Conservation (phyloP, 768 basidiomycete species). For the Hortiboletus flavorubellus region DNA sequence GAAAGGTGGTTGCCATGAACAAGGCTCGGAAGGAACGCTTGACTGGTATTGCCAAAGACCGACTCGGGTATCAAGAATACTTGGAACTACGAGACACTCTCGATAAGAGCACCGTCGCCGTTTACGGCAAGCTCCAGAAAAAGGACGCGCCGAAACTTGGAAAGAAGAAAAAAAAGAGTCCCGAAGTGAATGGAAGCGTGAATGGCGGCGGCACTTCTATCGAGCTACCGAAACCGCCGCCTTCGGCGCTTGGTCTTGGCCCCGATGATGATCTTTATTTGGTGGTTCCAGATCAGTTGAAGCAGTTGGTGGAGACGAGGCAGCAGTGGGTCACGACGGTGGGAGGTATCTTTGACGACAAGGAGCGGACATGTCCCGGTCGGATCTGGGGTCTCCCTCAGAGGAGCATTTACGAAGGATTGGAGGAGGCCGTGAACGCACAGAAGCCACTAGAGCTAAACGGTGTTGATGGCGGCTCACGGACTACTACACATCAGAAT, state of each 20-base stretch:
- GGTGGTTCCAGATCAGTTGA: slow-evolving; percentile 63
- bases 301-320: slow-evolving; percentile 70
- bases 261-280: slow-evolving; percentile 65
- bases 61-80: slow-evolving; percentile 92
- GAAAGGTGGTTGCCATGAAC: slow-evolving; percentile 74
- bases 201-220: slow-evolving; percentile 30
- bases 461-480: slow-evolving; percentile 19
- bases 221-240: slow-evolving; percentile 54
- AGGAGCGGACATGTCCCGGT: slow-evolving; percentile 62
- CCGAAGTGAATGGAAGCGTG: slow-evolving; percentile 32
- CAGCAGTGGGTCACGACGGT: slow-evolving; percentile 76
- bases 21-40: slow-evolving; percentile 78
- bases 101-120: slow-evolving; percentile 75
- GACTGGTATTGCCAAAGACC: slow-evolving; percentile 72
- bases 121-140: slow-evolving; percentile 80
- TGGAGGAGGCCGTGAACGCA: slow-evolving; percentile 60
- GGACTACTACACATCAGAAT: slow-evolving; percentile 37
- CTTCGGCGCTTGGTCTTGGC: slow-evolving; percentile 66
- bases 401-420: slow-evolving; percentile 70
- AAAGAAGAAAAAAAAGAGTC: slow-evolving; percentile 72
- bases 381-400: slow-evolving; percentile 76
- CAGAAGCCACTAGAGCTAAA: slow-evolving; percentile 22
- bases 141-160: slow-evolving; percentile 68
- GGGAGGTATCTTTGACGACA: slow-evolving; percentile 71
- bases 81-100: slow-evolving; percentile 78